Evolutionary conservation across 2,329 filamentous ascomycete genomes (phyloP).

Genomic region (Paecilomyces variotii): DNA sequence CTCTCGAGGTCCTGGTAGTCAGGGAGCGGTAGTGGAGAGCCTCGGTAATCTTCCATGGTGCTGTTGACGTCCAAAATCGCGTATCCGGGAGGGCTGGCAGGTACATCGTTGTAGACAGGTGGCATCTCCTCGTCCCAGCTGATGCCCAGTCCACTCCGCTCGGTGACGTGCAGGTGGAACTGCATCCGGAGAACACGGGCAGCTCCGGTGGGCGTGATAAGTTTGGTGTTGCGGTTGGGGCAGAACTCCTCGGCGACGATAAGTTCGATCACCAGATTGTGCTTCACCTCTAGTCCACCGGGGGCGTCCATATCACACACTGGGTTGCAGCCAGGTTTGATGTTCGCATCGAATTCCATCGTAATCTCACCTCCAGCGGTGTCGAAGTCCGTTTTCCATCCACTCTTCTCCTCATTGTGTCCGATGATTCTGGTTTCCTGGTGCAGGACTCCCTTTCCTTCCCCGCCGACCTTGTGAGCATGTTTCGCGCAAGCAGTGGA

Average conservation of each 20-base stretch:
- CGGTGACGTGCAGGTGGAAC: slow-evolving; percentile 74
- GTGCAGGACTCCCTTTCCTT: slow-evolving; percentile 64
- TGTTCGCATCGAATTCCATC: slow-evolving; percentile 64
- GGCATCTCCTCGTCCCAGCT: slow-evolving; percentile 96
- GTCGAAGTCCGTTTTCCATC: slow-evolving; percentile 79
- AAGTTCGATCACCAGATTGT: slow-evolving; percentile 84
- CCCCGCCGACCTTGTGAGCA: slow-evolving; percentile 54
- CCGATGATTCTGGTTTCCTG: slow-evolving; percentile 70
- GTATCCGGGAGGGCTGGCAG: slow-evolving; percentile 72
- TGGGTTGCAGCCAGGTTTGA: slow-evolving; percentile 55
- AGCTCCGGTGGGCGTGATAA: slow-evolving; percentile 78
- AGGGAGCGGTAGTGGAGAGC: slow-evolving; percentile 31
- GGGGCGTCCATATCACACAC: slow-evolving; percentile 69
- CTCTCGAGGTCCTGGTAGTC: slow-evolving; percentile 42
- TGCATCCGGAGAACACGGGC: slow-evolving; percentile 89
- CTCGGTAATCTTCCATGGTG: slow-evolving; percentile 40
- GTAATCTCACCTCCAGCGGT: slow-evolving; percentile 66
- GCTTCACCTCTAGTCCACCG: slow-evolving; percentile 69
- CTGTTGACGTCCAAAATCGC: slow-evolving; percentile 33
- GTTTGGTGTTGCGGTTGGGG: slow-evolving; percentile 59
- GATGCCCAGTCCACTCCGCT: slow-evolving; percentile 78
- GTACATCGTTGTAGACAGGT: slow-evolving; percentile 88
- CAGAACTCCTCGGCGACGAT: slow-evolving; percentile 88
- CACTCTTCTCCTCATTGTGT: slow-evolving; percentile 70
- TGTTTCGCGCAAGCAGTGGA: slow-evolving; percentile 77